Percentiles rank a stretch among this genome's conserved stretches.
Evolutionary conservation across 371 early-diverging fungal species (phyloP).

Genomic region (Lichtheimia corymbifera): DNA sequence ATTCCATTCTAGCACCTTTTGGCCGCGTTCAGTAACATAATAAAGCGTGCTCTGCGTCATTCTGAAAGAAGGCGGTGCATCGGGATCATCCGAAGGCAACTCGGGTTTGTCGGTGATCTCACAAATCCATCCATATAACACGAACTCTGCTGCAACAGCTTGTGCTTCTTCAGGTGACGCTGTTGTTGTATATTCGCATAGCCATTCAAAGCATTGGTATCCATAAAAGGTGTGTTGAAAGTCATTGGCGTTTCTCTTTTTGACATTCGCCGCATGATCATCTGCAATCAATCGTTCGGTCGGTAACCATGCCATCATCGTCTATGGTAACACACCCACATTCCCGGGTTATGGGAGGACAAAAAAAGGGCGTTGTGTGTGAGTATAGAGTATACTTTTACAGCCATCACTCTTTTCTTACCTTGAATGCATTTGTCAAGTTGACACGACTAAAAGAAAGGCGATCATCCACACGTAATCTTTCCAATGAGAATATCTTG

Average conservation of each 20-base stretch:
- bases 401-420: background rate
- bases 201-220: slow-evolving; percentile 58
- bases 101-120: slow-evolving; percentile 47
- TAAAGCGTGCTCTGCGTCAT: slow-evolving; percentile 53
- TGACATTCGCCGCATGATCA: slow-evolving; percentile 40
- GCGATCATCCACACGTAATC: slow-evolving; percentile 36
- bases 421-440: slow-evolving; percentile 53
- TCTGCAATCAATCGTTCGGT: slow-evolving; percentile 35
- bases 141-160: slow-evolving; percentile 55
- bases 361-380: background rate
- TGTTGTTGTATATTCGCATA: slow-evolving; percentile 61
- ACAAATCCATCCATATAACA: slow-evolving; percentile 56
- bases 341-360: too few species aligned
- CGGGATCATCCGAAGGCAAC: slow-evolving; percentile 35
- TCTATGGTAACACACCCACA: slow-evolving; percentile 11
- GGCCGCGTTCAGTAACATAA: slow-evolving; percentile 57
- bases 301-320: slow-evolving; percentile 56
- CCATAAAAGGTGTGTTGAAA: slow-evolving; percentile 38
- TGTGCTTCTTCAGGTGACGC: slow-evolving; percentile 63
- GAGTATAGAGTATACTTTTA: background rate
- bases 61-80: slow-evolving; percentile 30
- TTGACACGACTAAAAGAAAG: slow-evolving; percentile 46
- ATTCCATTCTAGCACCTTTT: slow-evolving; percentile 58
- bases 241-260: slow-evolving; percentile 14
- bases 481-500: slow-evolving; percentile 36